A percentile compares a stretch with the other conserved stretches of the same genome.
phyloP scores from a whole-genome alignment of 2,329 filamentous ascomycete genomes.

The Xylariomycetidae sp. region DNA sequence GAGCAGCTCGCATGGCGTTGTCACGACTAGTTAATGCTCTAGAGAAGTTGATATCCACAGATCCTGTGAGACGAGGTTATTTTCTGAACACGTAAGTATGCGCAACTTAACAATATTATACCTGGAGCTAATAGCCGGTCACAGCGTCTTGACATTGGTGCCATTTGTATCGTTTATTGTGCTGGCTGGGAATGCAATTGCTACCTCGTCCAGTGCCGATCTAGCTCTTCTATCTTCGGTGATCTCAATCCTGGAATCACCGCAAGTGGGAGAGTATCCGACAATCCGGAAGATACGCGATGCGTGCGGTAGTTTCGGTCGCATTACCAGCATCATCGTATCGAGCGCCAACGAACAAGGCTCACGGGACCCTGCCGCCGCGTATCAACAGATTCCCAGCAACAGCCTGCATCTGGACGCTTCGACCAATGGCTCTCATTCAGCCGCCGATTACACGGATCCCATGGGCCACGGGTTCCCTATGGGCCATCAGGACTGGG shows the following conservation, averaged over 20 bases:
- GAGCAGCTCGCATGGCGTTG: slow-evolving; percentile 16
- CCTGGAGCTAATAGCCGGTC: slow-evolving; percentile 4
- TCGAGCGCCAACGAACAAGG: slow-evolving; percentile 10
- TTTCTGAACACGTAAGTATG: slow-evolving; percentile 18
- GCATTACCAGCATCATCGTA: slow-evolving; percentile 16
- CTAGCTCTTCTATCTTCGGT: slow-evolving; percentile 16
- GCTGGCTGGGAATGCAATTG: slow-evolving; percentile 22
- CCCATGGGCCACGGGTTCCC: slow-evolving; percentile 16
- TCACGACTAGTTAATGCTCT: slow-evolving; percentile 14
- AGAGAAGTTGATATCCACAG: slow-evolving; percentile 6
- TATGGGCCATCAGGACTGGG: slow-evolving; percentile 24
- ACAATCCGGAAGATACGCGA: slow-evolving; percentile 17
- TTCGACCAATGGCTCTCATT: background rate
- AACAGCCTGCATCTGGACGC: background rate
- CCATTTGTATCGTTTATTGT: slow-evolving; percentile 23
- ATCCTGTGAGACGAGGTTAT: slow-evolving; percentile 8
- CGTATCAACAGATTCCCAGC: slow-evolving; percentile 5
- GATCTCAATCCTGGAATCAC: slow-evolving; percentile 11
- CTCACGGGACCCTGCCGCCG: slow-evolving; percentile 1
- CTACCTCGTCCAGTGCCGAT: slow-evolving; percentile 17
- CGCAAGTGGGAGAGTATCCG: slow-evolving; percentile 6
- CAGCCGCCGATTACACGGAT: slow-evolving; percentile 1
- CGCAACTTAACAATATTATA: background rate
- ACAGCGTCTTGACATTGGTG: slow-evolving; percentile 17
- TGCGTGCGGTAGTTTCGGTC: slow-evolving; percentile 18